phyloP scores from a whole-genome alignment of 1,284 basidiomycete species.

The Trametes hirsuta region DNA sequence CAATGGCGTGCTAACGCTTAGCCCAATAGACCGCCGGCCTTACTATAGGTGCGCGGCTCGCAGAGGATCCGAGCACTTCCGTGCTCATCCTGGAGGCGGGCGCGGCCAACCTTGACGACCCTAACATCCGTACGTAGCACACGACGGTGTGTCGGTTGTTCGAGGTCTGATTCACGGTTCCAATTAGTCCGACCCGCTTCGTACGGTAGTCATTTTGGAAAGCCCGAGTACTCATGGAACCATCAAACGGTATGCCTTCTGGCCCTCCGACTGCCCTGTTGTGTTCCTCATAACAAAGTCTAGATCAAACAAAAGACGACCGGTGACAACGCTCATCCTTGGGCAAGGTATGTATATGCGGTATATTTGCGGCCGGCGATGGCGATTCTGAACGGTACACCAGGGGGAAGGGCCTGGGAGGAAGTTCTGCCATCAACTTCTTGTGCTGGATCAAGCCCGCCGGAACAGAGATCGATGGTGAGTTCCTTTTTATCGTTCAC shows the following conservation, averaged over 20 bases:
- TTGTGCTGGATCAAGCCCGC: constrained; percentile 27
- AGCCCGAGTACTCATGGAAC: constrained; percentile 32
- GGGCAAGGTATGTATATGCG: constrained; percentile 22
- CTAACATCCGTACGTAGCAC: constrained; percentile 23
- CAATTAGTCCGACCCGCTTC: constrained; percentile 32
- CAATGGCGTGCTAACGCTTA: neutral
- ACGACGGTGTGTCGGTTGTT: neutral
- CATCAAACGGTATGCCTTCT: constrained; percentile 31
- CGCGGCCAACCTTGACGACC: constrained; percentile 31
- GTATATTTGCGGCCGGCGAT: neutral
- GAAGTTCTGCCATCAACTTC: constrained; percentile 31
- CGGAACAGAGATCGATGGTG: constrained; percentile 27
- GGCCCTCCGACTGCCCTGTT: too few species aligned
- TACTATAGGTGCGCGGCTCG: constrained; percentile 49
- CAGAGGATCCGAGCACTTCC: constrained; percentile 43
- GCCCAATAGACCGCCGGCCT: constrained; percentile 43
- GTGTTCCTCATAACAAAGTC: neutral
- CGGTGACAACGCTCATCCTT: constrained; percentile 17
- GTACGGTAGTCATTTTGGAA: constrained; percentile 34
- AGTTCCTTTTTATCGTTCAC: neutral
- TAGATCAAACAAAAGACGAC: constrained; percentile 24
- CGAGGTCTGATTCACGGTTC: too few species aligned
- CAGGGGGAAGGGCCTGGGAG: constrained; percentile 31
- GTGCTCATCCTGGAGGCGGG: constrained; percentile 41
- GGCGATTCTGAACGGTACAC: neutral